Evolutionary conservation across 129 eudicot species (phyloP), one percentile per base, ranked within the genome.

Genomic region (Chrysanthemum lavandulifolium): DNA sequence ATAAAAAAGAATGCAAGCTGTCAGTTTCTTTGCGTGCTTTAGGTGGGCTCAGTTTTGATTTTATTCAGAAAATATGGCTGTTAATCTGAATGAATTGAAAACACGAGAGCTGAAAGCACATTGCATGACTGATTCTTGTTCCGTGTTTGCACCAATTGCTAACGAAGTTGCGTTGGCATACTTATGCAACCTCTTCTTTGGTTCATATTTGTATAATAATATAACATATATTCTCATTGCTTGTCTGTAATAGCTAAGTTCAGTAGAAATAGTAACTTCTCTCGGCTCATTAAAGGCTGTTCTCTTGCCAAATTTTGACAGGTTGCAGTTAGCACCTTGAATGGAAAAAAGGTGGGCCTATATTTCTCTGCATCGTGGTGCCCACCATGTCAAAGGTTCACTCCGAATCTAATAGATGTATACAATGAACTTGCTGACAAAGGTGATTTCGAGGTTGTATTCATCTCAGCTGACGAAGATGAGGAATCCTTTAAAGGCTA

Each of bases 341-440:
- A 67, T 12, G 92, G 96, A 14, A 89, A 93, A 73, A 84, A 13
- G 10, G 63, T 89, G 8, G 98, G 95, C 16, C 61, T 93, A 50
- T 93, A 93, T 72, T 89, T 93, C 79, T 89, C 96, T 2, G 96
- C 95, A 43, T 93, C 98, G 3, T 93, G 96, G 98, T 87, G 96
- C 33, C 85, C 84, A 18, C 98, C 96, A 6, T 89, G 98, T 79
- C 92, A 79, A 8, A 61, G 79, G 49, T 93, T 89, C 71, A 89
- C 98, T 57, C 98, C 98, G 2, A 79, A 66, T 16, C 79, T 93
- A 76, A 79, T 86, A 23, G 95, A 89, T 49, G 86, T 70, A n/a
- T 89, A 93, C 70, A 77, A 89, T 55, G 90, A 84, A 56, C 86
- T 93, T 53, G 60, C 33, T 45, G 57, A 45, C 10, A 71, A 74